Evolutionary conservation across 495 filamentous ascomycete species (phyloP).

Genomic region (Aspergillus ellipticus): DNA sequence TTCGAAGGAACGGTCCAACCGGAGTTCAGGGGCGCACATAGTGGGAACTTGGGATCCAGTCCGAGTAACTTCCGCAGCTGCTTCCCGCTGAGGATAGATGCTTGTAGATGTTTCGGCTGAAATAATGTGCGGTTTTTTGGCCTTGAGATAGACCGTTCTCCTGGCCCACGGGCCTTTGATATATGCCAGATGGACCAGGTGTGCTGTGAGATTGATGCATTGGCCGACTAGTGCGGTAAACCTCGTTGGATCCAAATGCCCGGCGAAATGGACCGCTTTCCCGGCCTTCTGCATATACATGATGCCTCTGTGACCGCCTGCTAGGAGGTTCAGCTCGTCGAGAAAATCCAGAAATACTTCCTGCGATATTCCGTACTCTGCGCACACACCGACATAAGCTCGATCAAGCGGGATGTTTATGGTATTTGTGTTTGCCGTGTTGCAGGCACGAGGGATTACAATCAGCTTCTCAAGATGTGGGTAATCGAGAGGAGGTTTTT

Average conservation of each 20-base stretch:
- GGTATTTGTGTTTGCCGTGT: not conserved
- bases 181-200: too few species aligned
- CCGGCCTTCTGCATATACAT: not conserved
- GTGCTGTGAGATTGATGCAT: not conserved
- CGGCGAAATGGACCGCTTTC: not conserved
- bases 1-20: not conserved
- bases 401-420: not conserved
- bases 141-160: too few species aligned
- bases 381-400: not conserved
- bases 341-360: not conserved
- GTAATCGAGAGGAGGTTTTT: too few species aligned
- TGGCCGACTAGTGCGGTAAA: not conserved
- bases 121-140: not conserved
- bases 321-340: not conserved
- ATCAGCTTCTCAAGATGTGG: not conserved
- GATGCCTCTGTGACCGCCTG: not conserved
- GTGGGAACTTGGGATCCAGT: not conserved
- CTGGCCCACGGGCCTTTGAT: too few species aligned
- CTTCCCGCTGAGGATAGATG: not conserved
- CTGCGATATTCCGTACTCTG: not conserved
- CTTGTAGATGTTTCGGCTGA: not conserved
- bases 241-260: not conserved
- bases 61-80: not conserved
- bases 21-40: not conserved
- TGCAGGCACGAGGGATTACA: not conserved